Base-by-base conservation (phyloP, 192 early-diverging fungal species). In the Coemansia guatemalensis region DNA sequence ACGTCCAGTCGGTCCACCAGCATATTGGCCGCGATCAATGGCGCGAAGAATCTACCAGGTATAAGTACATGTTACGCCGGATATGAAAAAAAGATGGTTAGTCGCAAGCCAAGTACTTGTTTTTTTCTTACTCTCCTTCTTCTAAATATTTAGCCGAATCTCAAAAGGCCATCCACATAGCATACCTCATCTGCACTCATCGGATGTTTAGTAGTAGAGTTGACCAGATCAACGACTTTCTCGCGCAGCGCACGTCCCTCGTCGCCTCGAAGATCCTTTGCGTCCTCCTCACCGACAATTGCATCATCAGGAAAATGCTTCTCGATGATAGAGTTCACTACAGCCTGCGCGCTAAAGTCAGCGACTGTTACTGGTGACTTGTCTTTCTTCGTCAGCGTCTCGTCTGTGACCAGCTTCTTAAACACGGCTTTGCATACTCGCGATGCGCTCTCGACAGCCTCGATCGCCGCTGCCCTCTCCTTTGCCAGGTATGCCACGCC, bases 351-450 rank as follows among this genome's bases (percentile, higher is more conserved):
- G 53, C 92, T 90, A 81, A 88, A 97, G 76, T 99, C 97, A 17
- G 94, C 97, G 35, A 99, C 94, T 86, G 97, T 99, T 8, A 99
- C 97, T 23, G 97, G 96, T 2, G 92, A 94, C 77, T 92, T 92
- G 85, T 99, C 97, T 58, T 85, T 84, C 84, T 99, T 99, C 47
- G 87, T 92, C 57, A 97, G 64, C 5, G 95, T 94, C 65, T 92
- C 88, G 41, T 77, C 85, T 9, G 85, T 83, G 23, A 94, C 95
- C 8, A 98, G 85, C 23, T 60, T 70, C 61, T 71, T 70, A 76
- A 98, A 97, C n/a, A 97, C 95, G 1, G 78, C 82, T 66, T 92
- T 87, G 71, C 96, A 97, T 22, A 97, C 90, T n/a, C 83, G 84
- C 24, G 90, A 90, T 2, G 97, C 97, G 44, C 82, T 81, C 30